Evolutionary conservation across 2,329 filamentous ascomycete species (phyloP).

Genomic region (Alternaria sp.): DNA sequence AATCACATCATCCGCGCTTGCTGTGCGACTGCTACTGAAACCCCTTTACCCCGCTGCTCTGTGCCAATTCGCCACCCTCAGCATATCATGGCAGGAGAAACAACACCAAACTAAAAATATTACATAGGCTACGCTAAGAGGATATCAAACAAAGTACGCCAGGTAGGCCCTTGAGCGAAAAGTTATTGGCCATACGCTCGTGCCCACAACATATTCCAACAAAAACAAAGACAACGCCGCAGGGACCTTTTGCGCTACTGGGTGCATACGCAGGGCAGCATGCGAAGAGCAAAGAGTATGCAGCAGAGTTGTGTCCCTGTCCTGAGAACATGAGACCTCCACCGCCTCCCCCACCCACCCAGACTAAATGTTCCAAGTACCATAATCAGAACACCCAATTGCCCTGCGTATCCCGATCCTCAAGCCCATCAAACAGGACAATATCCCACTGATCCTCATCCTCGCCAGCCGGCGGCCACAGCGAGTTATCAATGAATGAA

Average conservation of each 20-base stretch:
- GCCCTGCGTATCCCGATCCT: conserved; percentile 42
- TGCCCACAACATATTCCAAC: background rate
- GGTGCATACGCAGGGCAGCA: conserved; percentile 6
- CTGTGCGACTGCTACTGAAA: background rate
- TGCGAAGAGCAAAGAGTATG: background rate
- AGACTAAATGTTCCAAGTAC: background rate
- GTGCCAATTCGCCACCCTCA: background rate
- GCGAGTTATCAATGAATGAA: conserved; percentile 42
- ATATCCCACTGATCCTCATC: conserved; percentile 41
- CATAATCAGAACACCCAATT: conserved; percentile 37
- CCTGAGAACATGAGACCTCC: too few relatives aligned
- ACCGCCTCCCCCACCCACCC: too few relatives aligned
- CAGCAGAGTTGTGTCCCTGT: too few relatives aligned
- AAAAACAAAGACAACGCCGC: background rate
- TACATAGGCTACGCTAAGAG: background rate
- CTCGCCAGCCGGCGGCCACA: conserved; percentile 36
- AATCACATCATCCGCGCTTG: background rate
- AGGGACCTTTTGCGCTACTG: background rate
- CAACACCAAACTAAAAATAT: background rate
- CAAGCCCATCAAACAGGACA: conserved; percentile 44
- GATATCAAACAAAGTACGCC: background rate
- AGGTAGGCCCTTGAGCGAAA: background rate
- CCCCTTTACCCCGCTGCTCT: conserved; percentile 3
- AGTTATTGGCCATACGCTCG: background rate
- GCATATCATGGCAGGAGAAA: background rate